phyloP scores from a whole-genome alignment of 192 early-diverging fungal genomes.

The Pecoramyces ruminantium region DNA sequence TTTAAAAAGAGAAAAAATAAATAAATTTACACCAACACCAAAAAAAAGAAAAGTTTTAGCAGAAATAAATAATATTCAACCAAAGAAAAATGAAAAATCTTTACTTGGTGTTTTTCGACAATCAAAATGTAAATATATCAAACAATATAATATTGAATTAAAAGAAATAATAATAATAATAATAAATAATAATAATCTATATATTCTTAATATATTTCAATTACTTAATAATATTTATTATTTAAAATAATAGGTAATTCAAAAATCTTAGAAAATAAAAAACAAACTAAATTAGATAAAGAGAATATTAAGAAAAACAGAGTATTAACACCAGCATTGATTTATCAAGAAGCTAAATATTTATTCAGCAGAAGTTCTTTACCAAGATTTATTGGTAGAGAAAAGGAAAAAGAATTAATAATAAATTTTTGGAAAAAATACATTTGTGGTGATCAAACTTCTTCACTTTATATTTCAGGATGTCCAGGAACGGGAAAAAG shows the following conservation, averaged over 20 bases:
- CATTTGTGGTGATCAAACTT: slow-evolving; percentile 25
- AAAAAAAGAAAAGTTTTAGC: not conserved
- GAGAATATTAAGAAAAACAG: not conserved
- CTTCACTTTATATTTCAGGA: slow-evolving; percentile 73
- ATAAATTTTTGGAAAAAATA: slow-evolving; percentile 28
- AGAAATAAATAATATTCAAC: not conserved
- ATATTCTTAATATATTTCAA: not conserved
- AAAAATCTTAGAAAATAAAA: not conserved
- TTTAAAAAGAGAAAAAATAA: not conserved
- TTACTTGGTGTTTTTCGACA: not conserved
- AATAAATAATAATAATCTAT: not conserved
- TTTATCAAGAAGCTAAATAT: slow-evolving; percentile 40
- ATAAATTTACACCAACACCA: not conserved
- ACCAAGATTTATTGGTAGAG: slow-evolving; percentile 50
- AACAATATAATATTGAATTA: too few species aligned
- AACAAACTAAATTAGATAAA: not conserved
- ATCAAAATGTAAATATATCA: not conserved
- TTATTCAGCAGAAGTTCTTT: slow-evolving; percentile 39
- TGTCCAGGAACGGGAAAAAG: slow-evolving; percentile 92
- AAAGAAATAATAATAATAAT: too few species aligned
- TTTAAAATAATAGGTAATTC: not conserved
- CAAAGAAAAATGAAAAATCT: not conserved
- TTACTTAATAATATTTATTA: too few species aligned
- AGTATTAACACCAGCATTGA: not conserved
- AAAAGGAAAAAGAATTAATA: slow-evolving; percentile 28